Evolutionary conservation across 2,329 filamentous ascomycete genomes (phyloP).

Genomic region (Colletotrichum sp.): DNA sequence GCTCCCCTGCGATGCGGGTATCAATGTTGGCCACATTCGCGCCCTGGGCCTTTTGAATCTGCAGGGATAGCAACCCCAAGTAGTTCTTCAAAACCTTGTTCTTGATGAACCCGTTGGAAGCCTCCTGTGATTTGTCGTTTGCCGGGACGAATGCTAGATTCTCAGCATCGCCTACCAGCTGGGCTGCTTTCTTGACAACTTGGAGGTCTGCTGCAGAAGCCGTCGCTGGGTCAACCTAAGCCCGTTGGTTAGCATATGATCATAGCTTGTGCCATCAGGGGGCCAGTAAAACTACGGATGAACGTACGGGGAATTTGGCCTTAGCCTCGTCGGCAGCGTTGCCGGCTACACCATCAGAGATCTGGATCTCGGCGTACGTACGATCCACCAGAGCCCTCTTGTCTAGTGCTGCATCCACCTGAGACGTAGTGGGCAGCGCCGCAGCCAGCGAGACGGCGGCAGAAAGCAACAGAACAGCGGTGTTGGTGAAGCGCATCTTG

Average conservation of each 20-base stretch:
- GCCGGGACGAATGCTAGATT: neutral
- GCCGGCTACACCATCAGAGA: slow-evolving; percentile 55
- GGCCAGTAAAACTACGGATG: neutral
- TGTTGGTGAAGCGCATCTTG: neutral
- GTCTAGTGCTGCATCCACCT: neutral
- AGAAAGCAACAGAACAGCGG: neutral
- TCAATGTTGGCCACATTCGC: slow-evolving; percentile 45
- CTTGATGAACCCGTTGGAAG: slow-evolving; percentile 42
- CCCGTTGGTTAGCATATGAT: neutral
- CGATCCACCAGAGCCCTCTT: neutral
- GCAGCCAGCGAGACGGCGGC: neutral
- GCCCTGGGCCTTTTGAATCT: slow-evolving; percentile 56
- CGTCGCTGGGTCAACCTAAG: neutral
- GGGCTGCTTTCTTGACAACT: neutral
- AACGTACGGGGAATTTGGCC: slow-evolving; percentile 55
- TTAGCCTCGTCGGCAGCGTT: slow-evolving; percentile 58
- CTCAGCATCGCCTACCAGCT: neutral
- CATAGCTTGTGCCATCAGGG: neutral
- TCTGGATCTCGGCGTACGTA: slow-evolving; percentile 35
- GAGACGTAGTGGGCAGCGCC: neutral
- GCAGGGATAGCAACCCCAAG: slow-evolving; percentile 50
- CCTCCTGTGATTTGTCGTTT: neutral
- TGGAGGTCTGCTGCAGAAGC: neutral
- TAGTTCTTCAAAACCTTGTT: slow-evolving; percentile 65
- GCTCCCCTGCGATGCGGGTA: slow-evolving; percentile 34